Conservation (phyloP, 345 rosid species). For the Aquilaria sinensis region DNA sequence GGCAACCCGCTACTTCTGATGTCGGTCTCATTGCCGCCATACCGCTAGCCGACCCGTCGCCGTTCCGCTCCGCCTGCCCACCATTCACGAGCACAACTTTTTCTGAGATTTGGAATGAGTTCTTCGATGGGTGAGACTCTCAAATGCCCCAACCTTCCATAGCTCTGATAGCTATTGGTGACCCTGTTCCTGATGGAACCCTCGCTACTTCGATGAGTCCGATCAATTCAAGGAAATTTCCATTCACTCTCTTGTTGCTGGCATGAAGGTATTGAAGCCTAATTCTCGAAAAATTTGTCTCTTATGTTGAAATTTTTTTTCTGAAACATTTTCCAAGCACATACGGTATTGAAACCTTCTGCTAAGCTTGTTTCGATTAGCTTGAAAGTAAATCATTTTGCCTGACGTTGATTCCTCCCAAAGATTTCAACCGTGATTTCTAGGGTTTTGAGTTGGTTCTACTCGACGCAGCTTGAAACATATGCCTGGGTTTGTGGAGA, state of each 20-base stretch:
- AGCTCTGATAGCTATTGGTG: constrained; percentile 89
- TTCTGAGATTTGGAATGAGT: too few species aligned
- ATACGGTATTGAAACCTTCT: too few species aligned
- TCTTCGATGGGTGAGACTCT: too few species aligned
- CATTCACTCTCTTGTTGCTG: constrained; percentile 75
- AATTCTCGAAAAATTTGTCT: too few species aligned
- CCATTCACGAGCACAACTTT: too few species aligned
- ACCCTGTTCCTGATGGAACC: constrained; percentile 65
- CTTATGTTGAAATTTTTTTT: background rate
- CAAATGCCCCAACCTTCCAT: constrained; percentile 14
- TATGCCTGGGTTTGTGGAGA: constrained; percentile 94
- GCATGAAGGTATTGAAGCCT: constrained; percentile 44
- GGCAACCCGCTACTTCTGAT: too few species aligned
- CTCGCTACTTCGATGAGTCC: constrained; percentile 80
- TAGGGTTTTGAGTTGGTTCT: background rate
- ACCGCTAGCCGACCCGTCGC: too few species aligned
- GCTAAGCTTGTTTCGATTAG: too few species aligned
- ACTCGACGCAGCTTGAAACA: constrained; percentile 60
- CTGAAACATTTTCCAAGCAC: too few species aligned
- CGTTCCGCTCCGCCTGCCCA: too few species aligned
- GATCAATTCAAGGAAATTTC: constrained; percentile 76
- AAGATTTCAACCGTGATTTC: background rate
- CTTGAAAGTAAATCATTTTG: background rate
- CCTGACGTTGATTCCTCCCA: background rate
- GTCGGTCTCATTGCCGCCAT: too few species aligned